phyloP scores from a whole-genome alignment of 2,329 filamentous ascomycete species.

The Fusarium abutilonis region DNA sequence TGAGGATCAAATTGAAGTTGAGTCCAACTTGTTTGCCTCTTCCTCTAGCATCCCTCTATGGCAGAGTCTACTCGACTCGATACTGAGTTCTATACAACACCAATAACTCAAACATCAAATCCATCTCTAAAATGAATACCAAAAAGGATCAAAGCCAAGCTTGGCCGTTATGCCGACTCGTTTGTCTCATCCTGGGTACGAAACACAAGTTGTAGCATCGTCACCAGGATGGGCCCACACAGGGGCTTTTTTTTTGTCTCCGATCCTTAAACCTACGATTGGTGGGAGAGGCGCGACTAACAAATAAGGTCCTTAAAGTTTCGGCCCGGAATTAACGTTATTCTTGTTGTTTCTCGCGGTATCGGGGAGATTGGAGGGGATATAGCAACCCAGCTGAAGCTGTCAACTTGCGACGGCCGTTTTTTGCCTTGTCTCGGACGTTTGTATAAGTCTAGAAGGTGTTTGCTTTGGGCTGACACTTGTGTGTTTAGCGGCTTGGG shows the following conservation, averaged over 20 bases:
- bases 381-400: background rate
- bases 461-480: background rate
- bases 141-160: slow-evolving; percentile 12
- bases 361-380: slow-evolving; percentile 11
- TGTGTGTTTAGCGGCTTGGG: no score
- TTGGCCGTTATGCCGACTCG: slow-evolving; percentile 19
- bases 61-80: no score
- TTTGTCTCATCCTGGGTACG: slow-evolving; percentile 22
- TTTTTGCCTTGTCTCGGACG: background rate
- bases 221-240: slow-evolving; percentile 19
- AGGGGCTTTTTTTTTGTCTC: background rate
- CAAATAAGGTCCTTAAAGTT: background rate
- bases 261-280: background rate
- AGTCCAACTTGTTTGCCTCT: background rate
- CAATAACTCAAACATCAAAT: no score
- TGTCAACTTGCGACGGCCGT: background rate
- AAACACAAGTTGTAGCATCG: slow-evolving; percentile 36
- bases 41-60: background rate
- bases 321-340: slow-evolving; percentile 7
- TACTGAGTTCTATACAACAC: no score
- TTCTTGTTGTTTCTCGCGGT: background rate
- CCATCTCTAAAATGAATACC: background rate
- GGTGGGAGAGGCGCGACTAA: background rate
- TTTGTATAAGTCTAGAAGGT: slow-evolving; percentile 4
- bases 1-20: background rate